phyloP scores from a whole-genome alignment of 192 early-diverging fungal species.

The Phycomyces nitens region DNA sequence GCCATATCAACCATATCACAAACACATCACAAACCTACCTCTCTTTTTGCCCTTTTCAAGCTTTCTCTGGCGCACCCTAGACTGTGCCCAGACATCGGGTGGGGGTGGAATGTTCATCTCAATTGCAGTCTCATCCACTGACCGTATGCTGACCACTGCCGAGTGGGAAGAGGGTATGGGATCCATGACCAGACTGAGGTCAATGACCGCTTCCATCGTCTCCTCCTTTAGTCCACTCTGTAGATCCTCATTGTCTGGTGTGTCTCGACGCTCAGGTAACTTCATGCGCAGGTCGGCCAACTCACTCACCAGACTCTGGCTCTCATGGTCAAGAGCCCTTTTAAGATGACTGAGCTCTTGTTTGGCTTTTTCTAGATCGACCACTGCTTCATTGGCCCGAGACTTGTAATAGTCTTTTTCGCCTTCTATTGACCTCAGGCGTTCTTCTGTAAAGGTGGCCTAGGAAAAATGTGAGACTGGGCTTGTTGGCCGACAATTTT shows the following conservation, averaged over 20 bases:
- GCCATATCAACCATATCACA: not conserved
- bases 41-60: constrained; percentile 5
- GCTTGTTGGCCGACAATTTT: too few relatives aligned
- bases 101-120: constrained; percentile 19
- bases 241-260: not conserved
- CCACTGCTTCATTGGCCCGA: constrained; percentile 27
- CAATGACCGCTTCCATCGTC: too few relatives aligned
- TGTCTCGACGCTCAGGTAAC: not conserved
- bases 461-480: not conserved
- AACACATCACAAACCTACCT: constrained; percentile 9
- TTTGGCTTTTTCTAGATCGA: constrained; percentile 29
- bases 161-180: not conserved
- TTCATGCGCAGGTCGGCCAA: constrained; percentile 26
- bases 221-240: constrained; percentile 4
- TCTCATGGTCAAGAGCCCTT: constrained; percentile 28
- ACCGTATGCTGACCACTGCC: not conserved
- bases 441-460: constrained; percentile 13
- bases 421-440: constrained; percentile 18
- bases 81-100: constrained; percentile 21
- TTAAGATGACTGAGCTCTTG: constrained; percentile 17
- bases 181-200: too few relatives aligned
- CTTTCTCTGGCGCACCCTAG: constrained; percentile 19
- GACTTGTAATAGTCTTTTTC: constrained; percentile 37
- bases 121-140: constrained; percentile 5
- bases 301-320: constrained; percentile 25